Base-by-base conservation (phyloP, 208 protist species). In the Acanthamoeba triangularis region DNA sequence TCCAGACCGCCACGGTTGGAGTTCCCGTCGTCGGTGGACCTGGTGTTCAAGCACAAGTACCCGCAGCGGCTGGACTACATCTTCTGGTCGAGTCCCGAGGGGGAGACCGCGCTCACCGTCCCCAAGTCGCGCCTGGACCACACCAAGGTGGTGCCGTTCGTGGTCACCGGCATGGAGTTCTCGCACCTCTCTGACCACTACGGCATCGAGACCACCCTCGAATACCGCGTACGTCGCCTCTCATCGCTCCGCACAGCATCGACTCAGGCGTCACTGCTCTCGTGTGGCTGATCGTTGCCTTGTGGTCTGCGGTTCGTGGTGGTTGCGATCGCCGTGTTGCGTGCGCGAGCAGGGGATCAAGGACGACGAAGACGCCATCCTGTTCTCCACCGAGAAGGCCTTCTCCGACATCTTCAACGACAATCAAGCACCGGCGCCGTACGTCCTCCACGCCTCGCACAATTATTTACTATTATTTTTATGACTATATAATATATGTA, bases 31-130 rank as follows among this genome's bases (percentile, higher is more conserved):
- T 93, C 88, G 41, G 88, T 93, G 67, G 88, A 93, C 67, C 88
- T 93, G 67, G 59, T 93, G n/a, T 93, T 93, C 67, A 93, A 93
- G 49, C 88, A 93, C 67, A 93, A 93, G 88, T 93, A 93, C 41
- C 88, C 88, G 28, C 88, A 93, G 65, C 88, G 88, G 28, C 67
- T 93, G 59, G 88, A 93, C 49, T 93, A 93, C 63, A 93, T 93
- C 28, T 93, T 93, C 44, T 93, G 54, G 61, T 63, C 49, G 63
- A 59, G 67, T 25, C 84, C 84, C 78, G 88, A 78, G 30, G 67
- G 65, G 44, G 88, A 93, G 88, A 78, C 11, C 63, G 35, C n/a
- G n/a, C n/a, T 93, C 67, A 47, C 41, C 33, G 35, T 80, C 8
- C 67, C 88, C 88, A 93, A 78, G 47, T 35, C 37, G 88, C 35